phyloP scores from a whole-genome alignment of 106 monocot genomes.

The Iris macrosiphon region DNA sequence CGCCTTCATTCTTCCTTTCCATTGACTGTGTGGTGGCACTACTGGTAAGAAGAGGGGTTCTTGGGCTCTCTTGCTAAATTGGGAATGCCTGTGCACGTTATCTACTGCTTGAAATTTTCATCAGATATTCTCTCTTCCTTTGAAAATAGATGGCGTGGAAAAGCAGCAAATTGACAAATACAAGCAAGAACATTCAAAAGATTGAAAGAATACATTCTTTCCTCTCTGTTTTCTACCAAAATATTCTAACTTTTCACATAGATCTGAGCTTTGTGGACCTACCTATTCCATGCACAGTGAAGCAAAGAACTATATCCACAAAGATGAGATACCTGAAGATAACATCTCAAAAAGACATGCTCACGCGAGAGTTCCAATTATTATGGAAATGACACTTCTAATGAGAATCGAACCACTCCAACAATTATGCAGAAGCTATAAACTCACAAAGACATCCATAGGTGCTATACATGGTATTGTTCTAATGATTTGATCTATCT shows the following conservation, averaged over 20 bases:
- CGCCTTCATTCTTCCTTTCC: conserved; percentile 1
- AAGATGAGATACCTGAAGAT: no score
- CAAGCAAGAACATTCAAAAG: neutral
- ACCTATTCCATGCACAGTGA: neutral
- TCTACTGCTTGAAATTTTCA: neutral
- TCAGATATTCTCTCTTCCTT: neutral
- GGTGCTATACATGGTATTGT: no score
- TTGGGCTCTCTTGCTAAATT: no score
- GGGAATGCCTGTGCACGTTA: neutral
- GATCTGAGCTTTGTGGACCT: neutral
- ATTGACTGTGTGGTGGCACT: neutral
- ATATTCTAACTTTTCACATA: neutral
- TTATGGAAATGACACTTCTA: no score
- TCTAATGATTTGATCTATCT: no score
- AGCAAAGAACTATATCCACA: neutral
- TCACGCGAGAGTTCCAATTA: no score
- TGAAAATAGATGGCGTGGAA: neutral
- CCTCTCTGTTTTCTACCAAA: neutral
- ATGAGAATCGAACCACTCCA: no score
- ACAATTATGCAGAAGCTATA: no score
- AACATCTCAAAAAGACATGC: no score
- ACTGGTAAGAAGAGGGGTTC: no score
- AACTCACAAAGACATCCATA: no score
- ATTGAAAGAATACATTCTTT: neutral
- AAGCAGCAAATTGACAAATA: neutral